Percentiles rank a stretch among this genome's conserved stretches.
Evolutionary conservation across 2,329 filamentous ascomycete genomes (phyloP).

Genomic region (Aspergillus oerlinghausenensis): DNA sequence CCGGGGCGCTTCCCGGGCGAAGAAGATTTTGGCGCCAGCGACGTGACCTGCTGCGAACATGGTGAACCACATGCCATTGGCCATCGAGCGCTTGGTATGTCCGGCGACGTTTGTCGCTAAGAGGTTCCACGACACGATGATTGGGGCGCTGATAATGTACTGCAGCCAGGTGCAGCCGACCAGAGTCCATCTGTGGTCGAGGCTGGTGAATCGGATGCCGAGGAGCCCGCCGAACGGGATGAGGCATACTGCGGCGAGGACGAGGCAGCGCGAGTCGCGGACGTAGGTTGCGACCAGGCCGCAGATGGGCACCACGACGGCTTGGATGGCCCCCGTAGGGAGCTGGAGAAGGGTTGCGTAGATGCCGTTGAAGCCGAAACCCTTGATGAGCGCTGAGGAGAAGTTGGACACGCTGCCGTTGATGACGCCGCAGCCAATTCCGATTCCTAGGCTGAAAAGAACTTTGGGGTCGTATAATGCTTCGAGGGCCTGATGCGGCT

Average conservation of each 20-base stretch:
- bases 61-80: constrained; percentile 48
- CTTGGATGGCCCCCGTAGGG: constrained; percentile 32
- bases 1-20: constrained; percentile 40
- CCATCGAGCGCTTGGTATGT: constrained; percentile 49
- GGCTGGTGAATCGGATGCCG: constrained; percentile 46
- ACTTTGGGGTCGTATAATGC: constrained; percentile 36
- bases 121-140: constrained; percentile 51
- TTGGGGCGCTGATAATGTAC: constrained; percentile 46
- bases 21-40: constrained; percentile 46
- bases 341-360: constrained; percentile 32
- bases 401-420: constrained; percentile 51
- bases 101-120: constrained; percentile 46
- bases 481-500: constrained; percentile 35
- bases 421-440: constrained; percentile 43
- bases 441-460: constrained; percentile 38
- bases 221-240: constrained; percentile 44
- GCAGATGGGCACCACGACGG: constrained; percentile 27
- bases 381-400: constrained; percentile 43
- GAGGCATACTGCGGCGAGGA: constrained; percentile 25
- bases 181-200: constrained; percentile 46
- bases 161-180: constrained; percentile 53
- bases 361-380: constrained; percentile 34
- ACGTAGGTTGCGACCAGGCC: constrained; percentile 43
- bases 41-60: constrained; percentile 48
- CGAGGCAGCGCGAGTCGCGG: constrained; percentile 36